Base-by-base conservation (phyloP, 495 filamentous ascomycete species). In the Xylaria castorea region DNA sequence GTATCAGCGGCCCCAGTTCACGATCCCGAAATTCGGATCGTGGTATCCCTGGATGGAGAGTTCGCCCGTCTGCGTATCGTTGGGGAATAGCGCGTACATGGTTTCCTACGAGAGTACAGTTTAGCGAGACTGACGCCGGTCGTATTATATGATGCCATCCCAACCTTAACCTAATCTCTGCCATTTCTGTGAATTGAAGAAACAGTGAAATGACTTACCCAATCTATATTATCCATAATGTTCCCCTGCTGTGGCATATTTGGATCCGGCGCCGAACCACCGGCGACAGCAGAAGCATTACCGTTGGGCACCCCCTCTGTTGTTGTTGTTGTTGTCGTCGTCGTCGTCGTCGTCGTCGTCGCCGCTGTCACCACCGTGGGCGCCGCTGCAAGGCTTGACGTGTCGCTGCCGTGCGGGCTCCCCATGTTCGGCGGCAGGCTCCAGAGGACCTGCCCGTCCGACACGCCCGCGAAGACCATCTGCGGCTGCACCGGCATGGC, bases 381-480 rank as follows among this genome's bases (percentile, higher is more conserved):
- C 34, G 46, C 27, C 22, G 58, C 46, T 14, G 61, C 69, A 32
- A 68, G 68, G 70, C 71, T 77, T 63, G 71, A 76, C 11, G 75
- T 70, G 51, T 82, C 82, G 63, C 79, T 83, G 53, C 77, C 80
- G 16, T 72, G 50, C 3, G 70, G 70, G 22, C 70, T 72, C 27
- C 46, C 66, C 20, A 14, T 30, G 44, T 76, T 83, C 5, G 79
- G 81, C 22, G 83, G 81, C 11, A 85, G 40, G 27, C 82, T 79
- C 83, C 83, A 86, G 20, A 86, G 76, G 0, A 76, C 83, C 61
- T 85, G 83, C 11, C 84, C 82, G 65, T 86, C 83, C 9, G 83
- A 82, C 4, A 85, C 83, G 11, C 84, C 58, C 11, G 58, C 58
- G 34, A 61, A 61, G 58, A 61, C 58, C 58, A 61, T 81, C 67